phyloP scores from a whole-genome alignment of 371 early-diverging fungal genomes.

The Mucor plumbeus region DNA sequence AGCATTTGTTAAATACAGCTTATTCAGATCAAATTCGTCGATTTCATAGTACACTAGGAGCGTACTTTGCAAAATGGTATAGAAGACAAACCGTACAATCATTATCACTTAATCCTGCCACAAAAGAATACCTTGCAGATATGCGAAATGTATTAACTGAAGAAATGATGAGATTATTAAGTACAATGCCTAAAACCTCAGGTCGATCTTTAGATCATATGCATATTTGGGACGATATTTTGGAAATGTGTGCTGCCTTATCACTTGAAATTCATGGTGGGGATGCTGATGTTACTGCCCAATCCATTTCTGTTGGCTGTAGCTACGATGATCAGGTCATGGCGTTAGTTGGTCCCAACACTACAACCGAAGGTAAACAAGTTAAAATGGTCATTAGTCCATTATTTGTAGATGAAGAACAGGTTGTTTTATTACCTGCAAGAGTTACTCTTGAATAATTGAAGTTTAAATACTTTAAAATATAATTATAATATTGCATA shows the following conservation, averaged over 20 bases:
- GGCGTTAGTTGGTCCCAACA: slow-evolving; percentile 44
- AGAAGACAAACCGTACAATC: slow-evolving; percentile 57
- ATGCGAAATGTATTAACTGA: slow-evolving; percentile 39
- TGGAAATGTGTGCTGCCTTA: slow-evolving; percentile 42
- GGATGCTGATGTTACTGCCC: slow-evolving; percentile 51
- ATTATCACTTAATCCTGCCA: slow-evolving; percentile 50
- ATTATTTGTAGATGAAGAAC: slow-evolving; percentile 53
- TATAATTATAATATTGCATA: neutral
- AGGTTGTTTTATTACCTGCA: slow-evolving; percentile 45
- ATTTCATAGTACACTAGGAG: slow-evolving; percentile 51
- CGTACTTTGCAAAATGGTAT: slow-evolving; percentile 58
- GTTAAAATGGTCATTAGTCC: slow-evolving; percentile 49
- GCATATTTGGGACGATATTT: slow-evolving; percentile 40
- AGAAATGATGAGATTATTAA: slow-evolving; percentile 27
- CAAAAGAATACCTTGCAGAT: slow-evolving; percentile 48
- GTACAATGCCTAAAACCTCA: slow-evolving; percentile 17
- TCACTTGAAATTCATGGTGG: slow-evolving; percentile 54
- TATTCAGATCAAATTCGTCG: slow-evolving; percentile 55
- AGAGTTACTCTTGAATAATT: slow-evolving; percentile 45
- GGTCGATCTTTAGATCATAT: slow-evolving; percentile 25
- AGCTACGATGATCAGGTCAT: slow-evolving; percentile 51
- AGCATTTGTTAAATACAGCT: slow-evolving; percentile 50
- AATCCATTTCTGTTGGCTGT: slow-evolving; percentile 38
- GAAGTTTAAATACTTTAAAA: neutral
- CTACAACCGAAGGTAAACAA: slow-evolving; percentile 27